phyloP scores from a whole-genome alignment of 2,329 filamentous ascomycete genomes.

The Colletotrichum sp. region DNA sequence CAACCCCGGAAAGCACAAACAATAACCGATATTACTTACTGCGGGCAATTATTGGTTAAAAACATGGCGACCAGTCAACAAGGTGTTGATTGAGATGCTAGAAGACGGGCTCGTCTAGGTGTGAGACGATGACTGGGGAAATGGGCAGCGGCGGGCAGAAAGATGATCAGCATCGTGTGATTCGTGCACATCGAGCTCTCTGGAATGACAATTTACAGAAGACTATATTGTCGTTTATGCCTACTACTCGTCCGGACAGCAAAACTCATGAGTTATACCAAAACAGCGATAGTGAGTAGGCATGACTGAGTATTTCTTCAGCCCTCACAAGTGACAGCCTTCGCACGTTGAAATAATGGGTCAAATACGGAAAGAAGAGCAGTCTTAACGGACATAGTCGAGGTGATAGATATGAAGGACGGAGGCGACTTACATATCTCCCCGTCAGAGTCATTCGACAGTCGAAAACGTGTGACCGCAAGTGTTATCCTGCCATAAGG shows the following conservation, averaged over 20 bases:
- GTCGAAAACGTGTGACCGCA: neutral
- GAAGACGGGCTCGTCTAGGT: neutral
- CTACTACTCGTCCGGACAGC: neutral
- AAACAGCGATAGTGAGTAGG: accelerated
- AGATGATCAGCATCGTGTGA: neutral
- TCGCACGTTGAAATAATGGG: neutral
- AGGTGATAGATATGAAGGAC: neutral
- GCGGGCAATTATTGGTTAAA: too few species aligned
- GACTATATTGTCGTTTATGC: neutral
- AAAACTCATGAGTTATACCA: neutral
- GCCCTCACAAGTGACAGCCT: neutral
- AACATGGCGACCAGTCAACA: neutral
- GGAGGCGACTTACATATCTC: neutral
- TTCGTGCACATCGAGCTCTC: neutral
- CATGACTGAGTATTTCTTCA: neutral
- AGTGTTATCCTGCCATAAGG: neutral
- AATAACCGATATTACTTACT: too few species aligned
- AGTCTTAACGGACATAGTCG: neutral
- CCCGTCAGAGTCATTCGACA: neutral
- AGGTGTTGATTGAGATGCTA: neutral
- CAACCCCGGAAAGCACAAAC: neutral
- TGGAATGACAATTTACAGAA: neutral
- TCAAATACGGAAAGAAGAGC: neutral
- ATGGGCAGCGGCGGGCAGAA: neutral
- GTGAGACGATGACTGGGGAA: neutral